Evolutionary conservation across 306 rosid genomes (phyloP).

Genomic region (Macrotyloma uniflorum): DNA sequence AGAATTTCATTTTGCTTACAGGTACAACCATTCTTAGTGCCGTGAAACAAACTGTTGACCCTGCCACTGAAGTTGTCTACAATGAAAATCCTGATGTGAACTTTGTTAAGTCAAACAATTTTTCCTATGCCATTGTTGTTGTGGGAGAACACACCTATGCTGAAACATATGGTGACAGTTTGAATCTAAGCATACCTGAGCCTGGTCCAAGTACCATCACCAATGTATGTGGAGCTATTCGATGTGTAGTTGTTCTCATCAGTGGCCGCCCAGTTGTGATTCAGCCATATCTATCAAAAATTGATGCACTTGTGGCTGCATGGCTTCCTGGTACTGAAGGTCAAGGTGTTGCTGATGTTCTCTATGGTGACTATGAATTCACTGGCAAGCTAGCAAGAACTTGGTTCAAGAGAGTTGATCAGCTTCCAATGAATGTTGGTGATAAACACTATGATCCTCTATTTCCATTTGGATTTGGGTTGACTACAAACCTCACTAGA

Average conservation of each 20-base stretch:
- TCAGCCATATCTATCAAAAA: slow-evolving; percentile 63
- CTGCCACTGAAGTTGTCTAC: slow-evolving; percentile 70
- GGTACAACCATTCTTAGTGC: slow-evolving; percentile 91
- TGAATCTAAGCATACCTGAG: slow-evolving; percentile 68
- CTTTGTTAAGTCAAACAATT: slow-evolving; percentile 66
- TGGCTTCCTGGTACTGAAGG: slow-evolving; percentile 92
- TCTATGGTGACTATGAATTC: slow-evolving; percentile 40
- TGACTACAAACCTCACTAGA: slow-evolving; percentile 29
- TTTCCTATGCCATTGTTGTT: slow-evolving; percentile 70
- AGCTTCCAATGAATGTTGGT: slow-evolving; percentile 51
- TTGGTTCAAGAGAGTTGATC: slow-evolving; percentile 45
- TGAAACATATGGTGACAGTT: slow-evolving; percentile 80
- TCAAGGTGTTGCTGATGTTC: slow-evolving; percentile 42
- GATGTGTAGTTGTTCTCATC: slow-evolving; percentile 70
- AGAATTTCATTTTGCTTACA: slow-evolving; percentile 26
- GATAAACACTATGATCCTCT: slow-evolving; percentile 45
- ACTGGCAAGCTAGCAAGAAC: slow-evolving; percentile 44
- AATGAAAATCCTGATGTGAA: slow-evolving; percentile 66
- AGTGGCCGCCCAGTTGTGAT: slow-evolving; percentile 91
- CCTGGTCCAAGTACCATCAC: slow-evolving; percentile 76
- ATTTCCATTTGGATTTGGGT: slow-evolving; percentile 44
- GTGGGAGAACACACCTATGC: slow-evolving; percentile 94
- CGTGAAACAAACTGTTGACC: slow-evolving; percentile 67
- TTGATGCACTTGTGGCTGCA: slow-evolving; percentile 88
- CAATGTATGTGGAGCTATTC: slow-evolving; percentile 67